Evolutionary conservation across 768 basidiomycete genomes (phyloP), one percentile per base, ranked within the genome.

Genomic region (Leccinum olivaceopallidum): DNA sequence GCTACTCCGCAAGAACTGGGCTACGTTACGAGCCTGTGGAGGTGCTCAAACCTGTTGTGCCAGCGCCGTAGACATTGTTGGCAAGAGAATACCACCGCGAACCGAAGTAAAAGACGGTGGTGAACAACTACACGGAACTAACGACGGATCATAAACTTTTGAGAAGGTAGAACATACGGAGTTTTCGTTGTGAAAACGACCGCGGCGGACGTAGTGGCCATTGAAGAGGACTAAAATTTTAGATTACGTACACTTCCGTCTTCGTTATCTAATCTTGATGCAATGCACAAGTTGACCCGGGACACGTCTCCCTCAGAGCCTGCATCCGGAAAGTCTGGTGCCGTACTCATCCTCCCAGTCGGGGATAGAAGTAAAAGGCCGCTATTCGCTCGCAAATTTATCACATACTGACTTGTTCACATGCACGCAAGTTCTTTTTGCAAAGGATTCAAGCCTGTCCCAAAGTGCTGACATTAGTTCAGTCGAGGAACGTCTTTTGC

Each of bases 1-100:
- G 66, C 90, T 88, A 65, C 90, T 88, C 50, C 97, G 86, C 54
- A 99, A 79, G 70, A 92, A 99, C 65, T 91, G 84, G 57, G 92
- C 92, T 53, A 95, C 87, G 68, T 87, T 89, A 67, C 87, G 86
- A 55, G 93, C 77, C 55, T 95, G 89, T 51, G 86, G 81, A 13
- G 94, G 85, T 16, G 95, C 94, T 71, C 85, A 87, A 36, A 80
- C 79, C 74, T 94, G 92, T 67, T 92, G 89, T 6, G 70, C 65
- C 64, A 93, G 89, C 80, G 78, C 74, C 36, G 74, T 75, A 24
- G 78, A 73, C 77, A 79, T 78, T 28, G 61, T 63, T 55, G 51
- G 36, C 5, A 24, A 54, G 58, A 24, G 54, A 13, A 28, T 13
- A 13, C 48, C 26, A 63, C 36, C 37, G 51, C 2, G 34, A 36